Base-by-base conservation (phyloP, 1,284 basidiomycete species). In the Ustilago bromivora region DNA sequence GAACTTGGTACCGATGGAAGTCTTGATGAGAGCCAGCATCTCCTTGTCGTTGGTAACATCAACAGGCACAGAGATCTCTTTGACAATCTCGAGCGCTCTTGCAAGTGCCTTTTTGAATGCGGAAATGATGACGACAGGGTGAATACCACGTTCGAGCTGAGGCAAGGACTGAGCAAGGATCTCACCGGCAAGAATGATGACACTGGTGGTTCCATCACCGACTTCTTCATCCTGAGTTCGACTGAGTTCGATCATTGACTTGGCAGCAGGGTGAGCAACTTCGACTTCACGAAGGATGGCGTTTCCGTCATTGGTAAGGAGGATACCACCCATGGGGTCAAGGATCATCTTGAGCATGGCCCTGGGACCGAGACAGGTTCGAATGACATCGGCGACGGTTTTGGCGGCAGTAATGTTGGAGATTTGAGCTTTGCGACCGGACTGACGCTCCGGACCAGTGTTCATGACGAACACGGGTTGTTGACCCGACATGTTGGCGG, bases 331-430 rank as follows among this genome's bases (percentile, higher is more conserved):
- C 79, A 84, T 82, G 65, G 86, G 85, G 88, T 98, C 95, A 56
- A 98, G 88, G 82, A 98, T 98, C 96, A 99, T 99, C 90, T 99
- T 99, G 74, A 98, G 89, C 96, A 98, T 99, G 51, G 96, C 92
- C 86, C 97, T 96, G 4, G 96, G 96, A 7, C 97, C 96, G 38
- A 98, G 88, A 90, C 96, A 99, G 81, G 96, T 98, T 75, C 96
- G 88, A 82, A 99, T 98, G n/a, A 99, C 95, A 89, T 98, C 96
- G 79, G 96, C 94, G 3, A 99, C 96, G 17, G 95, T 98, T 94
- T 99, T 99, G 53, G 95, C 96, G 17, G 96, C 95, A 2, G 93
- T 95, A 88, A 98, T 98, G 87, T 99, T 98, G 66, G 94, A 95
- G 66, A 94, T 92, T 89, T 98, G 95, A 3, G 96, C 96, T 88